Evolutionary conservation across 352 stramenopile genomes (phyloP).

Genomic region (Phytopythium mirpurense): DNA sequence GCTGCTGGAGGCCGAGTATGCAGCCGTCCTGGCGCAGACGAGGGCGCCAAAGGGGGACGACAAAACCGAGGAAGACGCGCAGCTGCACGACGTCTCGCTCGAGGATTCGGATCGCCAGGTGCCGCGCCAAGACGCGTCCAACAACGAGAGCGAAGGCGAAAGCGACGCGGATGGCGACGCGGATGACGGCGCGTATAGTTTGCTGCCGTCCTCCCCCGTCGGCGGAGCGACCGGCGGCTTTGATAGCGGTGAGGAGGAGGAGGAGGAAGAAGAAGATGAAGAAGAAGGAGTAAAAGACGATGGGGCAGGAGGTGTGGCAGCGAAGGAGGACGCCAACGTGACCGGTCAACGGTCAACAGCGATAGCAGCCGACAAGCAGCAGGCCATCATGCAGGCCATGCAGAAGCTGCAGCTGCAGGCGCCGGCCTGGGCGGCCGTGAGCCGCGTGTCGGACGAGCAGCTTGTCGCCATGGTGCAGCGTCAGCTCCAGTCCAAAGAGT

Average conservation of each 20-base stretch:
- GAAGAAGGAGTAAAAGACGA: slow-evolving; percentile 1
- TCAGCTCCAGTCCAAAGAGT: slow-evolving; percentile 13
- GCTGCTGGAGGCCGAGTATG: slow-evolving; percentile 59
- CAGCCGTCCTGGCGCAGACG: slow-evolving; percentile 43
- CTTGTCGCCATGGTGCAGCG: slow-evolving; percentile 45
- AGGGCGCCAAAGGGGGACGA: not conserved
- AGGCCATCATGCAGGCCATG: slow-evolving; percentile 54
- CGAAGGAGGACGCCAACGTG: not conserved
- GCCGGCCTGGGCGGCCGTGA: slow-evolving; percentile 36
- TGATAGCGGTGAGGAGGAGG: slow-evolving; percentile 15
- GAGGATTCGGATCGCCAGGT: slow-evolving; percentile 1
- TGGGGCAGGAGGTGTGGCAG: slow-evolving; percentile 4
- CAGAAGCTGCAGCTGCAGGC: slow-evolving; percentile 35
- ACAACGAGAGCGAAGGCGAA: slow-evolving; percentile 19
- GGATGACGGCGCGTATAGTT: slow-evolving; percentile 19
- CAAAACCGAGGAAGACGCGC: not conserved
- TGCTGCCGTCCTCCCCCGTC: slow-evolving; percentile 27
- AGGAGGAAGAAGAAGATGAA: slow-evolving; percentile 15
- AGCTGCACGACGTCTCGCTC: not conserved
- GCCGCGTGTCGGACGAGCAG: slow-evolving; percentile 44
- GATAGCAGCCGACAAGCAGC: slow-evolving; percentile 28
- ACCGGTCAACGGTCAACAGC: no score
- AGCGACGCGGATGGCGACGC: slow-evolving; percentile 19
- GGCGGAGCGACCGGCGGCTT: slow-evolving; percentile 7
- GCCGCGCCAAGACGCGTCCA: slow-evolving; percentile 13